Conservation (phyloP, 495 filamentous ascomycete genomes). For the Geopyxis carbonaria region DNA sequence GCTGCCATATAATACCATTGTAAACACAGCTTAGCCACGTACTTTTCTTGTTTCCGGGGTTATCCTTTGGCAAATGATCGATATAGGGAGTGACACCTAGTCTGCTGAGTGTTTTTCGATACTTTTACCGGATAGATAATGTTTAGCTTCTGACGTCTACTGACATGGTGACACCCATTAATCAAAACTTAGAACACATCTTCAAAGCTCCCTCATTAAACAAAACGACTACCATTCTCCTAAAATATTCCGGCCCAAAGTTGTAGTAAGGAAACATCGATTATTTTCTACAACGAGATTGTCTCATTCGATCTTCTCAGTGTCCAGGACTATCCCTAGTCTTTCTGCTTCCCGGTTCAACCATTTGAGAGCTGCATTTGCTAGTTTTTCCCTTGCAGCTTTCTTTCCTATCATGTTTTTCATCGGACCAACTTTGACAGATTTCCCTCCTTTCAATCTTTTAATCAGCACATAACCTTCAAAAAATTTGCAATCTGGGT, state of each 20-base stretch:
- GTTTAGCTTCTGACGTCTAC: too few relatives aligned
- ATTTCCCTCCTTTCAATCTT: constrained; percentile 10
- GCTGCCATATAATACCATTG: constrained; percentile 36
- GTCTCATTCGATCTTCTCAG: not conserved
- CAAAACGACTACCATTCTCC: too few relatives aligned
- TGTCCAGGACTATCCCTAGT: constrained; percentile 15
- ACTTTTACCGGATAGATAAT: too few relatives aligned
- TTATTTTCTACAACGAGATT: too few relatives aligned
- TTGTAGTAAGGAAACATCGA: too few relatives aligned
- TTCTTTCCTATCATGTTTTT: constrained; percentile 19
- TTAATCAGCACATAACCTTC: constrained; percentile 17
- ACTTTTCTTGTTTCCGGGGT: not conserved
- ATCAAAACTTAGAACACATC: too few relatives aligned
- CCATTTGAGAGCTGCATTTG: constrained; percentile 13
- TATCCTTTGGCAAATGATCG: not conserved
- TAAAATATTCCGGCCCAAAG: too few relatives aligned
- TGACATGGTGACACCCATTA: too few relatives aligned
- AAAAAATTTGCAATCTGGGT: constrained; percentile 13
- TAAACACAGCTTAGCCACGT: constrained; percentile 7
- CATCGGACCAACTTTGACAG: constrained; percentile 18
- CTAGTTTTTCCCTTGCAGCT: constrained; percentile 20
- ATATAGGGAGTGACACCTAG: too few relatives aligned
- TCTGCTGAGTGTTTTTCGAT: too few relatives aligned
- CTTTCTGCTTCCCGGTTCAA: constrained; percentile 18
- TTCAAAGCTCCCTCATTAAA: too few relatives aligned